Conservation (phyloP, 345 rosid genomes). For the Bruguiera gymnorhiza region DNA sequence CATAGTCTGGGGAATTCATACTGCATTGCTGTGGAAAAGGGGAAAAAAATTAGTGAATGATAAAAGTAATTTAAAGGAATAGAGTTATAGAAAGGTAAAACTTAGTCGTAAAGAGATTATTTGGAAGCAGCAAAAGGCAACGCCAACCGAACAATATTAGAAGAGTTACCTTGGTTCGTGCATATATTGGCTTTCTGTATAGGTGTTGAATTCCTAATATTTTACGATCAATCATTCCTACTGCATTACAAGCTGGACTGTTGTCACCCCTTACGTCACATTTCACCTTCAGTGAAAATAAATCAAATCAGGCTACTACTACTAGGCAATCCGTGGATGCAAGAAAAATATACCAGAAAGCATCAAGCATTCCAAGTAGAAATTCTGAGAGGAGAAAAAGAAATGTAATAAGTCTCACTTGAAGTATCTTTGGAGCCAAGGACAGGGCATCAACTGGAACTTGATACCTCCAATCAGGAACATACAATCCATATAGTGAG, state of each 20-base stretch:
- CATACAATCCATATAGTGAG: constrained; percentile 63
- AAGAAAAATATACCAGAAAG: not conserved
- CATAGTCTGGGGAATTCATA: constrained; percentile 60
- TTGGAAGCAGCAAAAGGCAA: constrained; percentile 9
- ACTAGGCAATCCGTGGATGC: not conserved
- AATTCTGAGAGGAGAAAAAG: not conserved
- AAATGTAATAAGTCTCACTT: constrained; percentile 34
- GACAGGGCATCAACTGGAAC: constrained; percentile 45
- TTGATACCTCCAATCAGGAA: constrained; percentile 76
- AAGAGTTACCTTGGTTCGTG: constrained; percentile 51
- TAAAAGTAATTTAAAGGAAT: not conserved
- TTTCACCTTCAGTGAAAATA: constrained; percentile 50
- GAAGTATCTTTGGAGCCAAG: constrained; percentile 35
- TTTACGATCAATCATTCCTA: constrained; percentile 77
- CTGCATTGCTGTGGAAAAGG: constrained; percentile 60
- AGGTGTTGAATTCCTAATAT: constrained; percentile 66
- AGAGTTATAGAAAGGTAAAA: not conserved
- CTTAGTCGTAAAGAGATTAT: not conserved
- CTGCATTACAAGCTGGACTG: constrained; percentile 81
- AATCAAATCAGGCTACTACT: not conserved
- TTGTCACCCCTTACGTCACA: constrained; percentile 75
- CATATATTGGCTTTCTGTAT: constrained; percentile 63
- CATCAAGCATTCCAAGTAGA: not conserved
- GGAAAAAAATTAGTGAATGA: constrained; percentile 4
- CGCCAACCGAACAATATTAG: constrained; percentile 1